Evolutionary conservation across 2,329 filamentous ascomycete genomes (phyloP).

Genomic region (Rhynchosporium agropyri): DNA sequence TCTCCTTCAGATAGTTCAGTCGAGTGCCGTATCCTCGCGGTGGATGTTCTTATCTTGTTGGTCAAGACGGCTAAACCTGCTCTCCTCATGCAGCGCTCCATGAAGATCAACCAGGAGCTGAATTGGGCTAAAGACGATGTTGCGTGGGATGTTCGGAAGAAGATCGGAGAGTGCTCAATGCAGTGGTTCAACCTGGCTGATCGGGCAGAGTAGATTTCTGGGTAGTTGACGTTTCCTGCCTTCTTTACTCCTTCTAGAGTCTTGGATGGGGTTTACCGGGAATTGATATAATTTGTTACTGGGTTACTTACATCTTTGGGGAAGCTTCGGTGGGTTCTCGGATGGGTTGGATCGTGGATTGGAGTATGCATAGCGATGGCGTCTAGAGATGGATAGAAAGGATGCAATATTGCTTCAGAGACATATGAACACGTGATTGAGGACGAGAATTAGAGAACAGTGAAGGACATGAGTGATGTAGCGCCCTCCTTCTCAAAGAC

Average conservation of each 20-base stretch:
- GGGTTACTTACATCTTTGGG: not conserved
- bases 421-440: not conserved
- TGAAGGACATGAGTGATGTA: too few relatives aligned
- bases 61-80: slow-evolving; percentile 28
- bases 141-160: slow-evolving; percentile 34
- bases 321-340: not conserved
- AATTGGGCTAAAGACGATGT: slow-evolving; percentile 37
- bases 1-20: slow-evolving; percentile 35
- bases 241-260: not conserved
- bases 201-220: not conserved
- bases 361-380: slow-evolving; percentile 17
- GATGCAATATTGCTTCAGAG: not conserved
- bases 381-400: slow-evolving; percentile 4
- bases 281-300: not conserved
- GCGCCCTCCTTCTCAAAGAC: too few relatives aligned
- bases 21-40: slow-evolving; percentile 33
- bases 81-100: slow-evolving; percentile 28
- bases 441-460: not conserved
- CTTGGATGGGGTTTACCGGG: not conserved
- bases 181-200: slow-evolving; percentile 29
- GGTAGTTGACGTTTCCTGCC: not conserved
- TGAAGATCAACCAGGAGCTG: slow-evolving; percentile 34
- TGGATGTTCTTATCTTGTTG: slow-evolving; percentile 38
- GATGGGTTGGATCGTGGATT: not conserved
- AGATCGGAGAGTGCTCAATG: slow-evolving; percentile 35